Percentiles rank a stretch among this genome's conserved stretches.
phyloP scores from a whole-genome alignment of 495 filamentous ascomycete genomes.

The Tuber brumale region DNA sequence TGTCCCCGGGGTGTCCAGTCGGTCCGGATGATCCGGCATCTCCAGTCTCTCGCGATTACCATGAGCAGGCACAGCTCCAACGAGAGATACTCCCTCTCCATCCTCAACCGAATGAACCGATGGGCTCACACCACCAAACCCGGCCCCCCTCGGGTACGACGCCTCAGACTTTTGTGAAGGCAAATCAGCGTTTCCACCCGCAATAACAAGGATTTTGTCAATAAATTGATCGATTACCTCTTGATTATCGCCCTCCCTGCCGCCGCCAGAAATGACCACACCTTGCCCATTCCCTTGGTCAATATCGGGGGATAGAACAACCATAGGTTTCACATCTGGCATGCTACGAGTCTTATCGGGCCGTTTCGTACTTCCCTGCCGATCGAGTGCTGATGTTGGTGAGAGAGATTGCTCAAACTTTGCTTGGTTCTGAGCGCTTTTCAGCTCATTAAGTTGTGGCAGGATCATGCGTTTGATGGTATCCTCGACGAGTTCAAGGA shows the following conservation, averaged over 20 bases:
- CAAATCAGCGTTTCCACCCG: constrained; percentile 36
- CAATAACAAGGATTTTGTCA: constrained; percentile 30
- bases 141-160: constrained; percentile 36
- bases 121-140: constrained; percentile 37
- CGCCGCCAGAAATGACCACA: constrained; percentile 48
- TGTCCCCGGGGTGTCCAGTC: constrained; percentile 34
- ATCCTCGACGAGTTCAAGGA: constrained; percentile 94
- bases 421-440: constrained; percentile 71
- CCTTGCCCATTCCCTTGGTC: constrained; percentile 50
- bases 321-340: constrained; percentile 62
- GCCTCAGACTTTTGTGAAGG: constrained; percentile 35
- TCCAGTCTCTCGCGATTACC: constrained; percentile 18
- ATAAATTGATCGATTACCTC: constrained; percentile 41
- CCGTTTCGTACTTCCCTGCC: constrained; percentile 50
- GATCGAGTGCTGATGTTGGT: constrained; percentile 39
- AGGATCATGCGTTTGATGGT: constrained; percentile 87
- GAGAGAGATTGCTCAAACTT: constrained; percentile 50
- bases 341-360: constrained; percentile 58
- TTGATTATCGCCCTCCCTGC: constrained; percentile 43
- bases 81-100: constrained; percentile 40
- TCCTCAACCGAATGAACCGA: constrained; percentile 33
- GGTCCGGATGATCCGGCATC: constrained; percentile 39
- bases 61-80: constrained; percentile 24
- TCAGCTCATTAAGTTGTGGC: constrained; percentile 83
- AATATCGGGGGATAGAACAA: constrained; percentile 57